Evolutionary conservation across 2,329 filamentous ascomycete species (phyloP), one percentile per base, ranked within the genome.

Genomic region (Orbilia quercus): DNA sequence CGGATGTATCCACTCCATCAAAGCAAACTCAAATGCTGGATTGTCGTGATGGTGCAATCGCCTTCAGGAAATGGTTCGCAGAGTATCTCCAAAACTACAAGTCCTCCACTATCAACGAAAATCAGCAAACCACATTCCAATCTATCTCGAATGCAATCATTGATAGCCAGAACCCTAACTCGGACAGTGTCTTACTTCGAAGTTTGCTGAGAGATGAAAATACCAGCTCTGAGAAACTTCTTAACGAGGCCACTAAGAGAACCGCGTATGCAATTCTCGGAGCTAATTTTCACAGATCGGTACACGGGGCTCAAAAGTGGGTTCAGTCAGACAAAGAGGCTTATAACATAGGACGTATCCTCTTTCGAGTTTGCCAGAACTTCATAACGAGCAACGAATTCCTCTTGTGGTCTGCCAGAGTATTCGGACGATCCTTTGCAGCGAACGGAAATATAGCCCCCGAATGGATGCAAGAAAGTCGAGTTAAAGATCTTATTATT

Each of bases 361-460:
- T 97, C 0, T 95, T 90, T 89, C 88, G 89, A 78, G 92, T 90
- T 44, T 90, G 92, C 76, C 84, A 86, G 67, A 84, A 86, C n/a
- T 83, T 85, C 38, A 82, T 85, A 1, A 83, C 89, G 14, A 90
- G 88, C 64, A 82, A 86, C 23, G 85, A 87, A 14, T 97, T 95
- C 79, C 82, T 92, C 0, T 82, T 91, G 0, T 99, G 96, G 96
- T 90, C 91, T 47, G 93, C 91, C 1, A 86, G 89, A 75, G 90
- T 93, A 1, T 84, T 98, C 47, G 95, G 96, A 6, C 87, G 92
- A 79, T 89, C 91, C 0, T 98, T 93, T 80, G 88, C 90, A 40
- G 86, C 90, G 14, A 91, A 88, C 25, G 92, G 92, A 1, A 84
- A 87, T 62, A 84, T 91, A 4, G 86, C 88, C 14, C 79, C 83